phyloP scores from a whole-genome alignment of 2,329 filamentous ascomycete genomes.

The Golovinomyces cichoracearum region DNA sequence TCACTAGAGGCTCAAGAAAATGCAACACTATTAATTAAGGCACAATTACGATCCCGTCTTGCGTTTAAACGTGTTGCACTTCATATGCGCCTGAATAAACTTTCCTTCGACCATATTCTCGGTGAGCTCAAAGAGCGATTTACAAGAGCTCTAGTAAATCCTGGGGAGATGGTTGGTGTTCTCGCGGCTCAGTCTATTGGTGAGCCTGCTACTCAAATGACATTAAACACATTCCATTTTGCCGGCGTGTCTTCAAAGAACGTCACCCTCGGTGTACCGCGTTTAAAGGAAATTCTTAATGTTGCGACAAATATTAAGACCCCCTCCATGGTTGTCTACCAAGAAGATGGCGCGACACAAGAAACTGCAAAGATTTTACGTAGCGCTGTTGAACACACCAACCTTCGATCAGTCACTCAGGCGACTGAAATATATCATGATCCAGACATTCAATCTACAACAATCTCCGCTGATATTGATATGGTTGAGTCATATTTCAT shows the following conservation, averaged over 20 bases:
- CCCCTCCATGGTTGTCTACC: conserved; percentile 81
- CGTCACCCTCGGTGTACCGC: conserved; percentile 92
- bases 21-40: conserved; percentile 78
- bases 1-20: conserved; percentile 69
- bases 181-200: conserved; percentile 94
- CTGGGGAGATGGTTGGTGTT: conserved; percentile 97
- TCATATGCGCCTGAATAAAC: conserved; percentile 61
- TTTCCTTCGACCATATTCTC: conserved; percentile 76
- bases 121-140: conserved; percentile 80
- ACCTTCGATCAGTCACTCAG: conserved; percentile 68
- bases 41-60: conserved; percentile 62
- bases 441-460: conserved; percentile 62
- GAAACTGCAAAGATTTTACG: conserved; percentile 65
- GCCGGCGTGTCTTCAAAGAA: conserved; percentile 99
- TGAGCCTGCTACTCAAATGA: conserved; percentile 98
- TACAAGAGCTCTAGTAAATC: conserved; percentile 59
- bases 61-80: conserved; percentile 83
- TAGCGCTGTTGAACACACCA: conserved; percentile 82
- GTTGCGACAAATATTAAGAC: conserved; percentile 97
- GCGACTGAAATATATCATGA: conserved; percentile 95
- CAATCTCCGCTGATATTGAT: conserved; percentile 65
- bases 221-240: conserved; percentile 98
- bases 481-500: conserved; percentile 96
- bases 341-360: conserved; percentile 40
- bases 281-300: conserved; percentile 98